Conservation (phyloP, 129 eudicot species). For the Flaveria trinervia region DNA sequence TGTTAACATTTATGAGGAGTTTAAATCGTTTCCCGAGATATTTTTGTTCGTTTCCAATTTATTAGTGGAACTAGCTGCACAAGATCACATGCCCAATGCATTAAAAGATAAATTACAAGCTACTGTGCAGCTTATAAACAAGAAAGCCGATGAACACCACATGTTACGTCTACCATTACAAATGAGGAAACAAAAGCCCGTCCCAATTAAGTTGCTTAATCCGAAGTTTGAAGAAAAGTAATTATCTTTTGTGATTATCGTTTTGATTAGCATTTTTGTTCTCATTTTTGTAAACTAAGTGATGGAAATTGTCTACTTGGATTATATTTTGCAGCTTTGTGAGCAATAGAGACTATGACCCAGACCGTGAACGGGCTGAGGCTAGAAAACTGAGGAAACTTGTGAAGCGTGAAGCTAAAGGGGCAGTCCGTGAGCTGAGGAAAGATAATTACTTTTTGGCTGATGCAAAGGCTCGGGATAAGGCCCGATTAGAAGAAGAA, state of each 20-base stretch:
- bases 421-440: slow-evolving; percentile 78
- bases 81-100: slow-evolving; percentile 49
- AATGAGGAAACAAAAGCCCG: slow-evolving; percentile 77
- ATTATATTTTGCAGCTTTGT: slow-evolving; percentile 57
- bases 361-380: slow-evolving; percentile 89
- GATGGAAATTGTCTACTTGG: slow-evolving; percentile 5
- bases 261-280: background rate
- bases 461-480: slow-evolving; percentile 67
- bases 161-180: slow-evolving; percentile 70
- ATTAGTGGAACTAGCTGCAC: slow-evolving; percentile 48
- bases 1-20: slow-evolving; percentile 51
- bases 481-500: slow-evolving; percentile 65
- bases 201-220: slow-evolving; percentile 60
- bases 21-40: slow-evolving; percentile 79
- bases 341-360: slow-evolving; percentile 94
- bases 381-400: slow-evolving; percentile 58
- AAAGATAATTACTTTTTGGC: slow-evolving; percentile 85
- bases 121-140: slow-evolving; percentile 50
- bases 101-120: slow-evolving; percentile 54
- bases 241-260: slow-evolving; percentile 15
- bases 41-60: slow-evolving; percentile 63
- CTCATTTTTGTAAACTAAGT: background rate
- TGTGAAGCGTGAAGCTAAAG: slow-evolving; percentile 68
- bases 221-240: slow-evolving; percentile 97
- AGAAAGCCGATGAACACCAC: slow-evolving; percentile 58